phyloP scores from a whole-genome alignment of 805 yeast genomes.

The Pichia sporocuriosa region DNA sequence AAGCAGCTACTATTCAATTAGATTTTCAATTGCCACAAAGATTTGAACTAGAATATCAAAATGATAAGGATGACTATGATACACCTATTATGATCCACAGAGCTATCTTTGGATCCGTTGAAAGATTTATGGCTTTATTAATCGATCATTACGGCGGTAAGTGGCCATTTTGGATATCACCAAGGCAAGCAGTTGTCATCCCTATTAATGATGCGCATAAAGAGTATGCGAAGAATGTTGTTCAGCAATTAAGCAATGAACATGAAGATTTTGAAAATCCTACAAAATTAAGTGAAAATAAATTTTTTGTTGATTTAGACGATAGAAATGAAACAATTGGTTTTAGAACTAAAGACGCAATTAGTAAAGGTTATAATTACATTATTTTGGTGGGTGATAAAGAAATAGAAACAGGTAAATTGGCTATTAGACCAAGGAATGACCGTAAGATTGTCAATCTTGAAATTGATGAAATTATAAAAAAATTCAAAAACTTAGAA shows the following conservation, averaged over 20 bases:
- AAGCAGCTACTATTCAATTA: constrained; percentile 90
- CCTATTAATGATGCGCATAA: constrained; percentile 67
- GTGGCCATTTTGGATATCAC: constrained; percentile 98
- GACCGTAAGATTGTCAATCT: constrained; percentile 39
- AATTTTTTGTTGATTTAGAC: constrained; percentile 73
- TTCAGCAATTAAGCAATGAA: constrained; percentile 38
- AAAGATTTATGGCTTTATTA: constrained; percentile 83
- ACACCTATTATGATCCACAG: constrained; percentile 94
- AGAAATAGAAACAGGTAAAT: constrained; percentile 54
- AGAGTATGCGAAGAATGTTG: constrained; percentile 46
- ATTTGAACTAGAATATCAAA: constrained; percentile 65
- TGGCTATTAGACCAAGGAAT: constrained; percentile 58
- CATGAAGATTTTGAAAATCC: constrained; percentile 32
- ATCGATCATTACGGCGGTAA: constrained; percentile 86
- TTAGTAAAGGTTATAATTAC: constrained; percentile 66
- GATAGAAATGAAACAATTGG: constrained; percentile 73
- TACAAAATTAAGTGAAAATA: constrained; percentile 49
- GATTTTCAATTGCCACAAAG: constrained; percentile 91
- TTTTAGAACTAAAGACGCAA: constrained; percentile 71
- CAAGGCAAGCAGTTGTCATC: constrained; percentile 79
- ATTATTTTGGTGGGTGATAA: constrained; percentile 83
- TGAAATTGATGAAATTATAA: constrained; percentile 44
- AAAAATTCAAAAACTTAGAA: constrained; percentile 51
- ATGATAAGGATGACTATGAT: constrained; percentile 42
- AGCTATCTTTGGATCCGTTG: constrained; percentile 92